Evolutionary conservation across 257 asterid genomes (phyloP), one percentile per base, ranked within the genome.

Genomic region (Capsicum pubescens): DNA sequence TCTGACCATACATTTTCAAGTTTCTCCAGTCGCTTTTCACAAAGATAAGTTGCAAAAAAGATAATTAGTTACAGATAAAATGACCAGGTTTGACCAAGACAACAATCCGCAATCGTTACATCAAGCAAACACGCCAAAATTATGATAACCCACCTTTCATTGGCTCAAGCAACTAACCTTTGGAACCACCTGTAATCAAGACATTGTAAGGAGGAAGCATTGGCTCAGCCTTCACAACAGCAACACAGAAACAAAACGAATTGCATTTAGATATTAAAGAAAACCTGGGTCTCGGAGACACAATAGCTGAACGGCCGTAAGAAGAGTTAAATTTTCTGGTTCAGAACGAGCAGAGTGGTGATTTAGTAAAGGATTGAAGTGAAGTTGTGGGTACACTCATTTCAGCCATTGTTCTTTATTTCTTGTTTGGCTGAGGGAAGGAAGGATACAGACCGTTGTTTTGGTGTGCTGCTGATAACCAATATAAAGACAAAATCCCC

Each of bases 181-280:
- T 95, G 52, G 92, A 89, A 69, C 95, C 92, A 79, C 99, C 99
- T 7, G 97, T 95, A 83, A 94, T 94, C 90, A 95, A 89, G 82
- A 95, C 97, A 80, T 92, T 94, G 83, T 88, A 94, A 17, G 99
- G 99, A 48, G 97, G 97, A 85, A 90, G 11, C 98, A 93, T 95
- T 21, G 92, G 92, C 82, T 91, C 74, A 79, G 88, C 26, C 9
- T 54, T 76, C 81, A 76, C 81, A 52, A 32, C 81, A 76, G 63
- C 81, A 76, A 61, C 63, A 76, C 21, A 26, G 64, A 54, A 76
- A 76, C 26, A 15, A 76, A 76, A 32, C n/a, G 64, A 76, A 52
- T 14, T 52, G 64, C 26, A 26, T 5, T 52, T 76, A 14, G 81
- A 52, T 55, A 52, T 52, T 54, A 76, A 76, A 26, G 64, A 76